Conservation (phyloP, 129 eudicot genomes). For the Flaveria ramosissima region DNA sequence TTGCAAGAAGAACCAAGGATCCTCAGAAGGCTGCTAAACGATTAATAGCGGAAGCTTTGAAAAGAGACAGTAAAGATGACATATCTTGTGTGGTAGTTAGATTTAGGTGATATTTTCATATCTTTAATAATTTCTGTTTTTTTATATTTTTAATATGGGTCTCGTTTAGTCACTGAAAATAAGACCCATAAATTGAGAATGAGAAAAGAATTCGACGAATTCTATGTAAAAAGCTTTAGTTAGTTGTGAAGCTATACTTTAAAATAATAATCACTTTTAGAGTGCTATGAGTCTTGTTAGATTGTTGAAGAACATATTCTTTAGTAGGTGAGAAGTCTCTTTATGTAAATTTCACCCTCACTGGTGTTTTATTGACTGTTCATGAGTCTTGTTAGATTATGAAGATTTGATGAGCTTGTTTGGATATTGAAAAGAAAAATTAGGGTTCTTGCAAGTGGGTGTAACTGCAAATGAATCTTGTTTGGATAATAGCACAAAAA, state of each 20-base stretch:
- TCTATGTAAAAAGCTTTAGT: conserved; percentile 31
- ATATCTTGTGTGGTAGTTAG: conserved; percentile 69
- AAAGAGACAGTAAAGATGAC: conserved; percentile 75
- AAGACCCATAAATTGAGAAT: neutral
- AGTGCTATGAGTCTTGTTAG: conserved; percentile 27
- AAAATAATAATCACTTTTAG: conserved; percentile 21
- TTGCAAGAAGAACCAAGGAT: conserved; percentile 55
- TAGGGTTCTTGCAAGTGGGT: neutral
- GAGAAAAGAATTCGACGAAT: neutral
- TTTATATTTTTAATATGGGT: conserved; percentile 6
- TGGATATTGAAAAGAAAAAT: conserved; percentile 4
- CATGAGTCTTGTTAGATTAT: conserved; percentile 25
- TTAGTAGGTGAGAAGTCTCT: neutral
- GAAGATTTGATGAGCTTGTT: conserved; percentile 17
- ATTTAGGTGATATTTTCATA: conserved; percentile 34
- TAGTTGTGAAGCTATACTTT: neutral
- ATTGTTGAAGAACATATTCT: conserved; percentile 26
- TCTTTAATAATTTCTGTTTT: neutral
- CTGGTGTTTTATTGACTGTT: neutral
- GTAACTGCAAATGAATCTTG: too few relatives aligned
- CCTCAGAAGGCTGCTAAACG: conserved; percentile 73
- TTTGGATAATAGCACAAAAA: too few relatives aligned
- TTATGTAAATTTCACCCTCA: conserved; percentile 23
- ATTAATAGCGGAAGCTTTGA: conserved; percentile 62
- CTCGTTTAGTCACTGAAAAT: neutral